Evolutionary conservation across 495 filamentous ascomycete species (phyloP), one percentile per base, ranked within the genome.

Genomic region (Aspergillus wentii): DNA sequence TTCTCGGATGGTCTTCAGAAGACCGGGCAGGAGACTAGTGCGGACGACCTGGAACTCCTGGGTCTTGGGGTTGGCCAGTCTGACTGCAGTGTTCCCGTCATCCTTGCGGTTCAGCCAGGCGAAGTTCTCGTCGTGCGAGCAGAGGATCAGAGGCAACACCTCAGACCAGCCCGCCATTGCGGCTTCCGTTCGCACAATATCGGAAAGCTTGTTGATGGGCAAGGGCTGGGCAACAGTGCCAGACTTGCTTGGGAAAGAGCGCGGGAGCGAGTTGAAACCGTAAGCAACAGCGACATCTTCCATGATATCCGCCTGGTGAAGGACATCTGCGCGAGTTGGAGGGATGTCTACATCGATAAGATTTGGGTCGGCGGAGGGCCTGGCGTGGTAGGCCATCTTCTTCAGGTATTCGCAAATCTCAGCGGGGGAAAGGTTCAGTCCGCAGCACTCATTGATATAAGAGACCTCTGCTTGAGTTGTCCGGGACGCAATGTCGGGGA

Each of bases 51-150:
- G 92, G 64, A 96, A 99, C 55, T 99, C 92, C 13, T 78, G 75
- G 2, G 91, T 94, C 71, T 97, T 97, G 35, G 92, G 92, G 64
- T 99, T 99, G 39, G 86, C 86, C 27, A 99, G 81, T 54, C 76
- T 83, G 44, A 99, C 82, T 5, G 88, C 88, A 1, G 82, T 90
- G 15, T 67, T 80, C 32, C 92, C 89, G 47, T 95, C 85, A 44
- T 95, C 90, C 44, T 79, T 78, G 41, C 91, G 85, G 64, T 97
- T 95, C 25, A 99, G 72, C 88, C 88, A 96, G 30, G 70, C 83
- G 59, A 96, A 99, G 69, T 97, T 99, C 75, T 99, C 92, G 55
- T 95, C 92, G 58, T 97, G 89, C 11, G 88, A 94, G 76, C 92
- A 99, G 33, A 99, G 77, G 52, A 95, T 95, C 11, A 99, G 74